phyloP scores from a whole-genome alignment of 352 stramenopile species.

The Pythium utonaiense region DNA sequence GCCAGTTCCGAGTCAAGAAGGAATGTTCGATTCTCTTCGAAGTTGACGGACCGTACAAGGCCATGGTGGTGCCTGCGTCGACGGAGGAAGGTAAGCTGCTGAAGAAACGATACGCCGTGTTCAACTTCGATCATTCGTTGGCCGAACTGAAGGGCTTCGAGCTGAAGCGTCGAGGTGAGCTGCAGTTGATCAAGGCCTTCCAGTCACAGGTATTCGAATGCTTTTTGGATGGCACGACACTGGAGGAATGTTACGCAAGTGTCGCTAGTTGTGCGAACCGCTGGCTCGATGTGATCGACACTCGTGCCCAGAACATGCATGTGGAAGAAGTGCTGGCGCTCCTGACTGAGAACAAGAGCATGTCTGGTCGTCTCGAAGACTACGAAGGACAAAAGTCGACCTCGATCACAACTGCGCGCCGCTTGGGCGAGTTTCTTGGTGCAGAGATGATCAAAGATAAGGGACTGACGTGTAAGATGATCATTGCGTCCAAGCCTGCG shows the following conservation, averaged over 20 bases:
- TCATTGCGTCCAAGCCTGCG: conserved; percentile 91
- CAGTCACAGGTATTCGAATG: conserved; percentile 97
- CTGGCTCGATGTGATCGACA: conserved; percentile 99
- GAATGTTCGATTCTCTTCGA: conserved; percentile 99
- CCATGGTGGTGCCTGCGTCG: conserved; percentile 97
- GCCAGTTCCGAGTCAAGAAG: conserved; percentile 90
- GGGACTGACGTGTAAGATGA: conserved; percentile 97
- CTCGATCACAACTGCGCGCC: conserved; percentile 95
- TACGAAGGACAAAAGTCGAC: conserved; percentile 97
- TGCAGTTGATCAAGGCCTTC: conserved; percentile 99
- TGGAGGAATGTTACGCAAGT: conserved; percentile 95
- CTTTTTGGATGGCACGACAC: conserved; percentile 93
- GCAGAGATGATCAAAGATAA: conserved; percentile 98
- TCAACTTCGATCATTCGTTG: conserved; percentile 80
- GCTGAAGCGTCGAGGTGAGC: conserved; percentile 97
- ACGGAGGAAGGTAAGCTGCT: conserved; percentile 98
- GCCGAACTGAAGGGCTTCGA: conserved; percentile 94
- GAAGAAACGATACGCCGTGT: conserved; percentile 96
- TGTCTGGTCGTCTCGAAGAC: conserved; percentile 96
- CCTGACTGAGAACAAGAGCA: conserved; percentile 98
- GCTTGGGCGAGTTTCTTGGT: conserved; percentile 98
- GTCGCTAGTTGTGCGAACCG: conserved; percentile 96
- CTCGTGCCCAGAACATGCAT: conserved; percentile 91
- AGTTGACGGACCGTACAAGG: conserved; percentile 97
- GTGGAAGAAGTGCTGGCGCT: conserved; percentile 97